Conservation (phyloP, 495 filamentous ascomycete genomes). For the Penicillium pulvis region DNA sequence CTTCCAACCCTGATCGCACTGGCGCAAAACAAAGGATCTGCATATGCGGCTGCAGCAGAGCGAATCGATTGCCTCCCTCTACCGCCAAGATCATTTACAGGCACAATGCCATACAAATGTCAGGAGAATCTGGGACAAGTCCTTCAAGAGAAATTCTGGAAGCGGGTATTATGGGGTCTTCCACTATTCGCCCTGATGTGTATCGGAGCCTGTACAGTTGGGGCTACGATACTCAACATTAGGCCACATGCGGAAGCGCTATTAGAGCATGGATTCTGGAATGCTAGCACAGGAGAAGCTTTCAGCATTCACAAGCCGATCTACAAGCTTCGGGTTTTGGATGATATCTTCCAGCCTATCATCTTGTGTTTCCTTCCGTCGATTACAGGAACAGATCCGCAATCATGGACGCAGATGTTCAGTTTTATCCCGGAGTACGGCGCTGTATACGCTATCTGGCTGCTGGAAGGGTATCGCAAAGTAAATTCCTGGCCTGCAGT, state of each 20-base stretch:
- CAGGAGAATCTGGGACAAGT: background rate
- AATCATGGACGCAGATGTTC: slow-evolving; percentile 18
- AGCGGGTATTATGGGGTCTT: slow-evolving; percentile 3
- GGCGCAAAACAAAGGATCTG: background rate
- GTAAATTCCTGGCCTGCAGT: slow-evolving; percentile 1
- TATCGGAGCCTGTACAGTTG: background rate
- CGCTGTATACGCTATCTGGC: slow-evolving; percentile 20
- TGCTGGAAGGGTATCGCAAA: slow-evolving; percentile 25
- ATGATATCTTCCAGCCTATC: slow-evolving; percentile 13
- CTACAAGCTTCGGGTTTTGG: slow-evolving; percentile 2
- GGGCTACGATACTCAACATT: background rate
- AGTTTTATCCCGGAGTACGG: slow-evolving; percentile 22
- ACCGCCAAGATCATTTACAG: background rate
- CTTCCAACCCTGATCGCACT: background rate
- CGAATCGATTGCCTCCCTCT: background rate
- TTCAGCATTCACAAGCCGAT: background rate
- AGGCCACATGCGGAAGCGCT: background rate
- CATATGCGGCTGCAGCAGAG: background rate
- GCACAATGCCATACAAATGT: background rate
- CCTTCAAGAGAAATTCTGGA: background rate
- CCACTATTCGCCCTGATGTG: background rate
- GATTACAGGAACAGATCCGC: slow-evolving; percentile 14
- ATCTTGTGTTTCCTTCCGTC: slow-evolving; percentile 21
- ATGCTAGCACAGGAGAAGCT: background rate
- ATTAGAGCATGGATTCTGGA: background rate